A percentile compares a stretch with the other conserved stretches of the same genome.
Conservation (phyloP, 495 filamentous ascomycete genomes). For the Penicillium diatomitis region DNA sequence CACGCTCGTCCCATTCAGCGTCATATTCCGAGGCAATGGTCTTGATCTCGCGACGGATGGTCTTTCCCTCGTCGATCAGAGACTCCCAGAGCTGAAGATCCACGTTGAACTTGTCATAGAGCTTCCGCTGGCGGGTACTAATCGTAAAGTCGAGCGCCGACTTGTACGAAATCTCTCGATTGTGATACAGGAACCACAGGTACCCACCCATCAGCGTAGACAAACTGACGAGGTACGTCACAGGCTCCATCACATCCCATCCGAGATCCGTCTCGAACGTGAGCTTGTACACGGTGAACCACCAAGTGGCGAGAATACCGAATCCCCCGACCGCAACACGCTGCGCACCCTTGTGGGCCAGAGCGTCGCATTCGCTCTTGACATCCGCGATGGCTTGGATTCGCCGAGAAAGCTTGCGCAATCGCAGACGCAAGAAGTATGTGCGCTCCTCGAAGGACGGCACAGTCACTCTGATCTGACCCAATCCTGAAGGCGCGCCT, state of each 20-base stretch:
- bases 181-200: constrained; percentile 89
- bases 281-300: constrained; percentile 66
- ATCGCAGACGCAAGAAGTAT: constrained; percentile 66
- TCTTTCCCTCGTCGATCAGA: constrained; percentile 73
- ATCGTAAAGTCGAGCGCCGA: constrained; percentile 81
- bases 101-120: constrained; percentile 69
- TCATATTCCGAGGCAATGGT: constrained; percentile 80
- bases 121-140: constrained; percentile 60
- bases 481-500: constrained; percentile 44
- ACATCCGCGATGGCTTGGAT: constrained; percentile 59
- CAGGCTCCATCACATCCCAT: constrained; percentile 89
- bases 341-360: constrained; percentile 69
- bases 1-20: constrained; percentile 83
- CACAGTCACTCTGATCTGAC: constrained; percentile 69
- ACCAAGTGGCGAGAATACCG: constrained; percentile 62
- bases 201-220: constrained; percentile 82
- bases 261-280: constrained; percentile 73
- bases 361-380: constrained; percentile 71
- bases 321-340: constrained; percentile 74
- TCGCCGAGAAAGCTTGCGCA: constrained; percentile 60
- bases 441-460: constrained; percentile 86
- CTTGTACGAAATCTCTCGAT: constrained; percentile 78
- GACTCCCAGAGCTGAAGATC: constrained; percentile 68
- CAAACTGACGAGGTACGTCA: constrained; percentile 80
- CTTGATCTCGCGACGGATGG: constrained; percentile 70